Percentiles rank a stretch among this genome's conserved stretches.
Conservation (phyloP, 2,329 filamentous ascomycete species). For the Stachybotrys chartarum region DNA sequence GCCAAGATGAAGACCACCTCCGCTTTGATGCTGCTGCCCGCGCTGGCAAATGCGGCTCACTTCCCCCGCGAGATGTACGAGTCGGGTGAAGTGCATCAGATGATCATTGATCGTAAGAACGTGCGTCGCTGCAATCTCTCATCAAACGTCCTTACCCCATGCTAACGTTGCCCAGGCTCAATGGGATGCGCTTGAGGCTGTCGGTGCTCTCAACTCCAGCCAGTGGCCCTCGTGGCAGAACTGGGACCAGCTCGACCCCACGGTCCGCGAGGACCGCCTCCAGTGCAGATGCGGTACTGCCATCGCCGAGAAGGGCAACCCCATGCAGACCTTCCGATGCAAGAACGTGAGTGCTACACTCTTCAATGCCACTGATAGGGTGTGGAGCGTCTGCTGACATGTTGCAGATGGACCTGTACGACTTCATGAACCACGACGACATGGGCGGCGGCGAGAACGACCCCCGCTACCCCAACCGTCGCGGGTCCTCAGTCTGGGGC, state of each 20-base stretch:
- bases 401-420: not conserved
- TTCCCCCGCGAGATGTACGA: constrained; percentile 7
- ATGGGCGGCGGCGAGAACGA: constrained; percentile 3
- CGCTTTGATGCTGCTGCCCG: constrained; percentile 4
- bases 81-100: constrained; percentile 8
- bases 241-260: constrained; percentile 7
- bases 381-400: not conserved
- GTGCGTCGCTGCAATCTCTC: not conserved
- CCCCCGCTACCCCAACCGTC: constrained; percentile 7
- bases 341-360: constrained; percentile 10
- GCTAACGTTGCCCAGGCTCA: constrained; percentile 4
- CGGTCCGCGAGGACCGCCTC: constrained; percentile 6
- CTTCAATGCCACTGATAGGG: not conserved
- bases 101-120: constrained; percentile 7
- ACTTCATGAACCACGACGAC: not conserved
- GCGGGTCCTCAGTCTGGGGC: constrained; percentile 13
- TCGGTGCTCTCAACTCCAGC: constrained; percentile 6
- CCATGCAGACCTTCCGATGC: constrained; percentile 13
- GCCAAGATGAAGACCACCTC: constrained; percentile 7
- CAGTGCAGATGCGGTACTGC: constrained; percentile 6
- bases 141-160: not conserved
- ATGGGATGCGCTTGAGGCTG: constrained; percentile 9
- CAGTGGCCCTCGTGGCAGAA: constrained; percentile 7
- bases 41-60: constrained; percentile 6
- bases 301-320: constrained; percentile 7